These are phyloP conservation scores for Candida wancherniae DNA, from an alignment of 805 yeast genomes.

Conservation along the genomic window DNA sequence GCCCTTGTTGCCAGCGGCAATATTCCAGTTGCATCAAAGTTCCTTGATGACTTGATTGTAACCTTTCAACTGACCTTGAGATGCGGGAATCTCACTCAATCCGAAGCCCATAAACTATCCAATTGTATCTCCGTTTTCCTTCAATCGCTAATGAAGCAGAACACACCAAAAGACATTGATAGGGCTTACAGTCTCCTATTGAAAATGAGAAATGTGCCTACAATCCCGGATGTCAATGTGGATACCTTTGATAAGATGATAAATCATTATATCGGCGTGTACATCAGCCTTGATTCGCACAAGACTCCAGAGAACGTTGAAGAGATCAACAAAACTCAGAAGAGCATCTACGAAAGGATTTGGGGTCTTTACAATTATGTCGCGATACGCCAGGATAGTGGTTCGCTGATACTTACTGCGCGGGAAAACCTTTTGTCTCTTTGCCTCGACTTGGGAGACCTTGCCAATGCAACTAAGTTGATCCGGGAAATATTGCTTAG, in stretches of 20 bases:
- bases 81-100: conserved; percentile 7
- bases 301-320: conserved; percentile 1
- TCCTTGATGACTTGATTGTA: conserved; percentile 50
- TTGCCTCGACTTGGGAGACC: conserved; percentile 31
- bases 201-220: conserved; percentile 26
- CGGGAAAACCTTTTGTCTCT: conserved; percentile 27
- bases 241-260: conserved; percentile 29
- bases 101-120: conserved; percentile 25
- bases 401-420: conserved; percentile 4
- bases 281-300: conserved; percentile 16
- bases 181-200: conserved; percentile 23
- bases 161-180: conserved; percentile 13
- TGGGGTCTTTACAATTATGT: conserved; percentile 33
- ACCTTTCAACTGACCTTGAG: conserved; percentile 34
- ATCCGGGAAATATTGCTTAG: conserved; percentile 32
- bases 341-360: conserved; percentile 14
- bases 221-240: conserved; percentile 34
- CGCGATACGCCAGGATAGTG: conserved; percentile 35
- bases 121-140: conserved; percentile 42
- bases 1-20: conserved; percentile 50
- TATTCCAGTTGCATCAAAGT: conserved; percentile 45
- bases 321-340: conserved; percentile 12
- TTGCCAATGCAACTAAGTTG: conserved; percentile 29
- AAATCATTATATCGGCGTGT: conserved; percentile 19
- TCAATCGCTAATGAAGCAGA: conserved; percentile 26